Conservation (phyloP, 2,329 filamentous ascomycete species). For the Periglandula ipomoeae region DNA sequence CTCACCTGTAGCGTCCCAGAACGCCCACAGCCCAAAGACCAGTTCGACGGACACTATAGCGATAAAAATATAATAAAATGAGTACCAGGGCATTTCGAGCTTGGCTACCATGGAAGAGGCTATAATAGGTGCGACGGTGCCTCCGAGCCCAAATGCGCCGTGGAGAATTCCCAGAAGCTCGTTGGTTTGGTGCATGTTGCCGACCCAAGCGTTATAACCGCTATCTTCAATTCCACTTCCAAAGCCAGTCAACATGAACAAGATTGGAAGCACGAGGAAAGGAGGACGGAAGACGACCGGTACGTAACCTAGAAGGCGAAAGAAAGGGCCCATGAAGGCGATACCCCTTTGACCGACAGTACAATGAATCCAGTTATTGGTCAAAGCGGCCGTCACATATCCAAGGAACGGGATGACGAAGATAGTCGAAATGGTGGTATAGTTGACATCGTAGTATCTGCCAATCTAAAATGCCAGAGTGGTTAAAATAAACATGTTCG, state of each 20-base stretch:
- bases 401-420: conserved; percentile 59
- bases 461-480: conserved; percentile 15
- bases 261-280: conserved; percentile 55
- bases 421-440: conserved; percentile 53
- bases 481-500: not conserved
- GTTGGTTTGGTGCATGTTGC: conserved; percentile 64
- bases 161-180: conserved; percentile 67
- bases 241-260: conserved; percentile 58
- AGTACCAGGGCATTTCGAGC: conserved; percentile 54
- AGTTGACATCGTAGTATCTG: conserved; percentile 49
- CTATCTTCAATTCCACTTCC: conserved; percentile 61
- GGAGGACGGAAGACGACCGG: conserved; percentile 59
- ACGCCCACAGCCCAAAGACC: conserved; percentile 39
- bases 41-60: conserved; percentile 48
- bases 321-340: conserved; percentile 53
- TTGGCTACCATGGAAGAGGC: conserved; percentile 66
- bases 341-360: conserved; percentile 45
- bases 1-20: conserved; percentile 53
- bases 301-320: conserved; percentile 56
- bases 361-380: conserved; percentile 43
- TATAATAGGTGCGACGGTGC: conserved; percentile 58
- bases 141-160: conserved; percentile 63
- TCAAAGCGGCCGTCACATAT: conserved; percentile 50
- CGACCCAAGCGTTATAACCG: conserved; percentile 52
- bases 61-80: conserved; percentile 69